phyloP scores from a whole-genome alignment of 345 rosid species.

The Lagerstroemia speciosa region DNA sequence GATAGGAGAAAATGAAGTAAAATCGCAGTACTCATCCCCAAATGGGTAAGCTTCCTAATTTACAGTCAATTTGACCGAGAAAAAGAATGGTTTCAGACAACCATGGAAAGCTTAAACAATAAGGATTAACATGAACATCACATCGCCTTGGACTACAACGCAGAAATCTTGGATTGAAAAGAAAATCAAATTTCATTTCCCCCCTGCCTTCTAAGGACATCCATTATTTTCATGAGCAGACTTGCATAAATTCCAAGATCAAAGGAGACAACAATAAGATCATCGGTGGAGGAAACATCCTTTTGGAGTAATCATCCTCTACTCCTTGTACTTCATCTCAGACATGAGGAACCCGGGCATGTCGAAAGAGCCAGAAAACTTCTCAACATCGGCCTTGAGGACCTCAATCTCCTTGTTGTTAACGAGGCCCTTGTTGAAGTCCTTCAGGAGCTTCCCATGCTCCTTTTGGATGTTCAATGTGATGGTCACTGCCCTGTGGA shows the following conservation, averaged over 20 bases:
- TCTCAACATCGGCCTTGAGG: slow-evolving; percentile 80
- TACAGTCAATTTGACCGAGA: background rate
- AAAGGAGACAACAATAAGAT: background rate
- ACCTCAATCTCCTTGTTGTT: slow-evolving; percentile 81
- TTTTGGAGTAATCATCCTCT: background rate
- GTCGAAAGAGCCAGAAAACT: slow-evolving; percentile 61
- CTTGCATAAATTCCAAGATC: background rate
- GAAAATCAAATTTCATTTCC: background rate
- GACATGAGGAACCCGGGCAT: slow-evolving; percentile 78
- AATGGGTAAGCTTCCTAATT: background rate
- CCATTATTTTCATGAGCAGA: background rate
- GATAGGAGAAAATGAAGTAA: too few species aligned
- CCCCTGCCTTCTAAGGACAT: background rate
- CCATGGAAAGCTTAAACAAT: background rate
- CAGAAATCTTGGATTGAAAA: background rate
- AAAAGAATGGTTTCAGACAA: background rate
- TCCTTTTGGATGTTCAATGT: slow-evolving; percentile 82
- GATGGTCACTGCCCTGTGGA: slow-evolving; percentile 72
- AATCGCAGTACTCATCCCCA: too few species aligned
- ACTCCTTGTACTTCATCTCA: slow-evolving; percentile 71
- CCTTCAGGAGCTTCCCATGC: slow-evolving; percentile 80
- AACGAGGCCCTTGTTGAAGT: slow-evolving; percentile 80
- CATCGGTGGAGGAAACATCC: background rate
- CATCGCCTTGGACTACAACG: background rate
- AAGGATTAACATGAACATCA: background rate